These are phyloP conservation scores for Auriscalpium vulgare DNA, from an alignment of 768 basidiomycete genomes.

Conservation along the genomic window DNA sequence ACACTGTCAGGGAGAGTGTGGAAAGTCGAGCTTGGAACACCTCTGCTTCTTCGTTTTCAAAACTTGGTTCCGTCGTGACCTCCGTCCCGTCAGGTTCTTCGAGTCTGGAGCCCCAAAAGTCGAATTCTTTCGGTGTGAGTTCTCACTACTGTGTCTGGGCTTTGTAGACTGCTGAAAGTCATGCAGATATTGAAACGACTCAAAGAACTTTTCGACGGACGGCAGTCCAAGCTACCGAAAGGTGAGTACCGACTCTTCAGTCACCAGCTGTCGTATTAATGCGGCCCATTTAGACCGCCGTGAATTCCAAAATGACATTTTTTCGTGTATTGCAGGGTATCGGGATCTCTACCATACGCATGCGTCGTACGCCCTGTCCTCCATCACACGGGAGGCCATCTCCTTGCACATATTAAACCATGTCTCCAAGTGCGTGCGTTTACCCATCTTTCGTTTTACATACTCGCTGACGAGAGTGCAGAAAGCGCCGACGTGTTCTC, in stretches of 20 bases:
- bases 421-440: slow-evolving; percentile 73
- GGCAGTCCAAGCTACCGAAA: slow-evolving; percentile 44
- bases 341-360: slow-evolving; percentile 73
- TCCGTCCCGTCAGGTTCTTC: slow-evolving; percentile 37
- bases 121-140: slow-evolving; percentile 9
- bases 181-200: slow-evolving; percentile 51
- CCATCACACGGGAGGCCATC: slow-evolving; percentile 55
- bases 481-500: slow-evolving; percentile 82
- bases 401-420: slow-evolving; percentile 84
- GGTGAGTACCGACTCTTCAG: slow-evolving; percentile 30
- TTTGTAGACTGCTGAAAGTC: background rate
- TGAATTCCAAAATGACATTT: slow-evolving; percentile 56
- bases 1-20: slow-evolving; percentile 39
- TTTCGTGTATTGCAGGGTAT: slow-evolving; percentile 58
- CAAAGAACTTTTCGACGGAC: slow-evolving; percentile 42
- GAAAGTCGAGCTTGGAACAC: slow-evolving; percentile 53
- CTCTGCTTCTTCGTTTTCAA: slow-evolving; percentile 41
- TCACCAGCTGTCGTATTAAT: slow-evolving; percentile 1
- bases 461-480: slow-evolving; percentile 24
- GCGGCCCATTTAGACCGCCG: slow-evolving; percentile 32
- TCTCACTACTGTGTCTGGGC: background rate
- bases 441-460: background rate
- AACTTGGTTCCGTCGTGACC: slow-evolving; percentile 48
- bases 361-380: slow-evolving; percentile 55
- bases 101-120: background rate